A percentile compares a stretch with the other conserved stretches of the same genome.
Conservation (phyloP, 1,284 basidiomycete species). For the Trametes hirsuta region DNA sequence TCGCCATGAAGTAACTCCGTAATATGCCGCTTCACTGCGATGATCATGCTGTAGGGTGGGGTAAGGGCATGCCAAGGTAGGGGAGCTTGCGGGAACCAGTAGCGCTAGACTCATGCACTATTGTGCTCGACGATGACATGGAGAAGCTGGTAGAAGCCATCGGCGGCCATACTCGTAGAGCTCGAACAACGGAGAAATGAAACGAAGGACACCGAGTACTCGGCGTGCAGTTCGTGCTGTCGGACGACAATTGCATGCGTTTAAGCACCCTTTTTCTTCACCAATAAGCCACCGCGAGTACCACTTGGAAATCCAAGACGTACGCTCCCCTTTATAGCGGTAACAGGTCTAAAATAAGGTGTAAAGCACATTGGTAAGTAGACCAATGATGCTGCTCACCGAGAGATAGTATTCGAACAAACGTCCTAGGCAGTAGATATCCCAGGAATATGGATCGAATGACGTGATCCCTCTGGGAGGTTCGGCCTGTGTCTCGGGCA, state of each 20-base stretch:
- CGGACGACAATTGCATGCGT: not conserved
- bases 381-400: too few relatives aligned
- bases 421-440: not conserved
- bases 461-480: not conserved
- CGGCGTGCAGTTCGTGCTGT: not conserved
- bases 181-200: not conserved
- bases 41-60: too few relatives aligned
- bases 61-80: too few relatives aligned
- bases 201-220: not conserved
- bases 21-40: too few relatives aligned
- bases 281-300: constrained; percentile 14
- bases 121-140: too few relatives aligned
- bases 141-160: not conserved
- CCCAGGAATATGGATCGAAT: constrained; percentile 7
- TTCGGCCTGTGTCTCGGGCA: not conserved
- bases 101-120: too few relatives aligned
- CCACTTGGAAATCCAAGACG: constrained; percentile 15
- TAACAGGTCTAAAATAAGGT: too few relatives aligned
- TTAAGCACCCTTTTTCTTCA: not conserved
- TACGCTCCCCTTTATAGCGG: too few relatives aligned
- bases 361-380: too few relatives aligned
- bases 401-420: not conserved
- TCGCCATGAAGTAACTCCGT: too few relatives aligned
- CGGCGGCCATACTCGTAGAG: not conserved
- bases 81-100: too few relatives aligned